These are phyloP conservation scores for Pseudogymnoascus sp. DNA, from an alignment of 2,329 filamentous ascomycete genomes.

Conservation along the genomic window DNA sequence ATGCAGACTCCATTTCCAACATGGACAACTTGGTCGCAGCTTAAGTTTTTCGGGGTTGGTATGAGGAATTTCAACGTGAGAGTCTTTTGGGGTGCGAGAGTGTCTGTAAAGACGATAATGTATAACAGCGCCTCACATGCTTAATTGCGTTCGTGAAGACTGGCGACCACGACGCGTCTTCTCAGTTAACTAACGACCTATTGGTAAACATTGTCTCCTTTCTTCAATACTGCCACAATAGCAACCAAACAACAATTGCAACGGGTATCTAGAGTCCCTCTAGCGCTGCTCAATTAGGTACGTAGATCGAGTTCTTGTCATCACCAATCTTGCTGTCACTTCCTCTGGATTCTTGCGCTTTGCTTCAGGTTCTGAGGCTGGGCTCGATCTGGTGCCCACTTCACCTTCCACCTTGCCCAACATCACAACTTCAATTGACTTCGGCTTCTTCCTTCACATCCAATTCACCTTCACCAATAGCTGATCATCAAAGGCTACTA, in stretches of 20 bases:
- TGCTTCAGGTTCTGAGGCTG: neutral
- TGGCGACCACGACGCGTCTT: neutral
- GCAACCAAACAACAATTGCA: neutral
- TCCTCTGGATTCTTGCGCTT: neutral
- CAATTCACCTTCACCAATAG: neutral
- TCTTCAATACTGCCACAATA: neutral
- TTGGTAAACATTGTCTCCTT: neutral
- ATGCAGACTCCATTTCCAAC: neutral
- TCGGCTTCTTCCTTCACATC: neutral
- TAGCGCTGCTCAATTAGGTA: constrained; percentile 11
- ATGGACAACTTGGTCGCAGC: neutral
- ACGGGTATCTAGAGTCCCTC: constrained; percentile 12
- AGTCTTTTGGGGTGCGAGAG: neutral
- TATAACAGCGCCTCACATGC: neutral
- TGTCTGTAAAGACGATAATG: neutral
- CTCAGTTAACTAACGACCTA: neutral
- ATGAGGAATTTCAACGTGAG: neutral
- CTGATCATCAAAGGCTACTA: neutral
- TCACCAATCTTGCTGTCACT: neutral
- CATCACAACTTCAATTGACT: neutral
- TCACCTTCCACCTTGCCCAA: neutral
- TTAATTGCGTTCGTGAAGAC: neutral
- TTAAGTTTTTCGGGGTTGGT: neutral
- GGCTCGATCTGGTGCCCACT: neutral
- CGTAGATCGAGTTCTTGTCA: neutral